Conservation (phyloP, 768 basidiomycete genomes). For the Rhodosporidiobolus sp. region DNA sequence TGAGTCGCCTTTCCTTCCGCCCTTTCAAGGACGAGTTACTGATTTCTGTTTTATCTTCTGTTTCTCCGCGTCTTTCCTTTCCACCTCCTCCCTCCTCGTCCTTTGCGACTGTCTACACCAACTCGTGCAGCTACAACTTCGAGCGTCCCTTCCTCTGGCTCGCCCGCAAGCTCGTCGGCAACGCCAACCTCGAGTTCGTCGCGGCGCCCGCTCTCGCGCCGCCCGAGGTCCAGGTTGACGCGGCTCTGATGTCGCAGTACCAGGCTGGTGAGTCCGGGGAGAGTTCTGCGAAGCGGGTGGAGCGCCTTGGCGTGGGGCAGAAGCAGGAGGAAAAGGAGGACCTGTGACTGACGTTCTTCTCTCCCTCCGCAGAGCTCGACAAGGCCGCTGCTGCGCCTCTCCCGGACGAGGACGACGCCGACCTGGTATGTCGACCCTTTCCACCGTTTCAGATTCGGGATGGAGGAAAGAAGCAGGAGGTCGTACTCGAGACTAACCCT, state of each 20-base stretch:
- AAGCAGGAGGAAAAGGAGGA: too few species aligned
- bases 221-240: slow-evolving; percentile 84
- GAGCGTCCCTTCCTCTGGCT: slow-evolving; percentile 99
- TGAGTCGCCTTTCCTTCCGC: slow-evolving; percentile 40
- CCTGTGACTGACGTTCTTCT: too few species aligned
- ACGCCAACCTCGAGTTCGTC: slow-evolving; percentile 84
- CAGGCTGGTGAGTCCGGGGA: too few species aligned
- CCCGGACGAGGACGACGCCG: slow-evolving; percentile 93
- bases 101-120: slow-evolving; percentile 4
- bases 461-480: too few species aligned
- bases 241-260: slow-evolving; percentile 72
- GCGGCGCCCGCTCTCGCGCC: slow-evolving; percentile 86
- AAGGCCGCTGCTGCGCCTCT: slow-evolving; percentile 89
- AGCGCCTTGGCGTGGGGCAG: too few species aligned
- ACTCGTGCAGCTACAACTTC: slow-evolving; percentile 70
- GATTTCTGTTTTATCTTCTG: not conserved
- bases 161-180: slow-evolving; percentile 97
- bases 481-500: too few species aligned
- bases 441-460: slow-evolving; percentile 14
- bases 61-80: not conserved
- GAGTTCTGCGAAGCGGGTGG: too few species aligned
- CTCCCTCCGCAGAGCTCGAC: too few species aligned
- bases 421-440: slow-evolving; percentile 48
- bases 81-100: slow-evolving; percentile 1
- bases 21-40: not conserved